Base-by-base conservation (phyloP, 345 rosid genomes). In the Turritis glabra region DNA sequence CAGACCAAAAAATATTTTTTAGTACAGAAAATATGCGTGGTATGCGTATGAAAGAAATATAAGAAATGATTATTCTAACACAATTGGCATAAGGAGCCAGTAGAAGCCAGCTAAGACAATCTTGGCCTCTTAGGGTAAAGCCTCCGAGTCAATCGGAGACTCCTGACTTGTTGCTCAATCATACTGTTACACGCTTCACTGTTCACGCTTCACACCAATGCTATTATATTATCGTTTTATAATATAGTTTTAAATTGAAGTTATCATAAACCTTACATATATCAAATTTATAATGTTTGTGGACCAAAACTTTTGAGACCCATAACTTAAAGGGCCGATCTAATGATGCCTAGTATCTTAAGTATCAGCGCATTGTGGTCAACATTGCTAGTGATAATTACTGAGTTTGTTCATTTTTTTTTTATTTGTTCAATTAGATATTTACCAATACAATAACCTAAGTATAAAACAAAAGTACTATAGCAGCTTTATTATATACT, bases 141-240 rank as follows among this genome's bases (percentile, higher is more conserved):
- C 72, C 68, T 77, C 80, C 77, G 80, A 63, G 46, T 77, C 54
- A 57, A 8, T 41, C 67, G 77, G 80, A 70, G 80, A 47, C 72
- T 71, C 80, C 80, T 69, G 65, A 69, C 80, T 71, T 71, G 67
- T 71, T 56, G 76, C 67, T 71, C 46, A 71, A 71, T 64, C 77
- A 71, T 77, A 59, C 64, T 75, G 17, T 61, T 69, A 69, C 61
- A 55, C 76, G 80, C 72, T 77, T 77, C 72, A 71, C 55, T 56
- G 47, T 64, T 55, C 33, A 54, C 71, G 62, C 80, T 69, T 76
- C 62, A 59, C 73, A 74, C 38, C 65, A 33, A 23, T 74, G 23
- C 65, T 46, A 35, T 46, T n/a, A 9, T 33, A 33, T 33, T 33
- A n/a, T 65, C 47, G 26, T 40, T 62, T 19, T 18, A 23, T 27